phyloP scores from a whole-genome alignment of 768 basidiomycete species.

The Lactarius trivialis region DNA sequence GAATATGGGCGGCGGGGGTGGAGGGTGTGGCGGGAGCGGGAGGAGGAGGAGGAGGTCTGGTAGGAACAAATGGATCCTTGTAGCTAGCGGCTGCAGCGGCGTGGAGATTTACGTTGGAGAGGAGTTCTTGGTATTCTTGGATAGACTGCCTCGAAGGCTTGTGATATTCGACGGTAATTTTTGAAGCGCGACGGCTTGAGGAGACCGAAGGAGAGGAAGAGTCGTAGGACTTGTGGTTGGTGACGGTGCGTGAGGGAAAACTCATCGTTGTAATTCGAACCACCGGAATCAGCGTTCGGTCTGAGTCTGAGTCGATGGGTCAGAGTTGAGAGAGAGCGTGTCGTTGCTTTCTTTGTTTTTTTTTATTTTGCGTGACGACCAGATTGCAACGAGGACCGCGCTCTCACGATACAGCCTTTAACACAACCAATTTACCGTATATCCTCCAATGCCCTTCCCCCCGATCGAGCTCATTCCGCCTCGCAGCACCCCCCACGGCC shows the following conservation, averaged over 20 bases:
- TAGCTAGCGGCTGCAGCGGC: conserved; percentile 43
- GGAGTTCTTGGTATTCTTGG: conserved; percentile 69
- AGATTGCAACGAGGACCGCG: conserved; percentile 10
- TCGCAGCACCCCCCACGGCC: neutral
- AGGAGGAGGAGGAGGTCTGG: conserved; percentile 42
- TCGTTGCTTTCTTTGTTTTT: neutral
- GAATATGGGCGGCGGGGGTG: conserved; percentile 13
- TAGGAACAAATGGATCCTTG: conserved; percentile 38
- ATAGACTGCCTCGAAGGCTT: conserved; percentile 68
- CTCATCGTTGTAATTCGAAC: conserved; percentile 15
- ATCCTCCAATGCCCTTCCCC: neutral
- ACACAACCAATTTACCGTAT: neutral
- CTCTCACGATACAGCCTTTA: neutral
- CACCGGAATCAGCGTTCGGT: neutral
- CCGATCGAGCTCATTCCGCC: neutral
- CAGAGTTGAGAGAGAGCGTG: neutral
- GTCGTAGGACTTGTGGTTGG: conserved; percentile 23
- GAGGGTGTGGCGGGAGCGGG: conserved; percentile 19
- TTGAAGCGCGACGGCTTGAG: conserved; percentile 20
- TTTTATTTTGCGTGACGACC: conserved; percentile 4
- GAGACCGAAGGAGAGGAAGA: conserved; percentile 12
- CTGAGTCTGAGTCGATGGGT: neutral
- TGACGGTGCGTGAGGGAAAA: conserved; percentile 19
- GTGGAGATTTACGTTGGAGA: conserved; percentile 53
- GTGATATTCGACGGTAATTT: conserved; percentile 62